Base-by-base conservation (phyloP, 306 rosid genomes). In the Quercus engelmannii region DNA sequence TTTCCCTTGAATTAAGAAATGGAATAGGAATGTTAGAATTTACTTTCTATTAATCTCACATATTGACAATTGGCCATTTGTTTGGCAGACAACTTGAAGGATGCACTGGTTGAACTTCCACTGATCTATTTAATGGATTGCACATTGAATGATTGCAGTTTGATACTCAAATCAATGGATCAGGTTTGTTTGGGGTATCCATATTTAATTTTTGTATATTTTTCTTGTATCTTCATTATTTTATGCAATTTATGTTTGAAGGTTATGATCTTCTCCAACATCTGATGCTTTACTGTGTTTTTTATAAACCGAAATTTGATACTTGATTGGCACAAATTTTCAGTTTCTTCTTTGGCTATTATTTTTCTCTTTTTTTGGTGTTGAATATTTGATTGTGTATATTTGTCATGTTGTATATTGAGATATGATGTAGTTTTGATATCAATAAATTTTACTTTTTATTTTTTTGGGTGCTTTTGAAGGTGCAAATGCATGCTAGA, bases 51-150 rank as follows among this genome's bases (percentile, higher is more conserved):
- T 3, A 35, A n/a, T 80, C 76, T 80, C 55, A 62, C 18, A 35
- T 59, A 78, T 76, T 82, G 73, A 81, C 71, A 17, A 55, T 61
- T 68, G 87, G 74, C 72, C 38, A 13, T 80, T 71, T 26, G 69
- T 83, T 68, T 90, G 74, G 84, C 94, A 91, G 97, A 87, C 71
- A 78, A 51, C 74, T 78, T 74, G 85, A 80, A 79, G 77, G 86
- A 86, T 58, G 78, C 25, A 35, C 58, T 76, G 26, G 81, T 78
- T 82, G 90, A 88, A 83, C 86, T 95, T 84, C 98, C 99, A 7
- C 56, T 74, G 69, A 80, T 95, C 84, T 92, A 95, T 89, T 83
- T 90, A 73, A 81, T 95, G 89, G 99, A 95, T 68, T 95, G 99
- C 87, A 92, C 97, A 46, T 72, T 84, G 83, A 95, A 95, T 52